Percentiles rank a stretch among this genome's conserved stretches.
Evolutionary conservation across 176 grass and related monocot species (phyloP).

Genomic region (Hyparrhenia diplandra): DNA sequence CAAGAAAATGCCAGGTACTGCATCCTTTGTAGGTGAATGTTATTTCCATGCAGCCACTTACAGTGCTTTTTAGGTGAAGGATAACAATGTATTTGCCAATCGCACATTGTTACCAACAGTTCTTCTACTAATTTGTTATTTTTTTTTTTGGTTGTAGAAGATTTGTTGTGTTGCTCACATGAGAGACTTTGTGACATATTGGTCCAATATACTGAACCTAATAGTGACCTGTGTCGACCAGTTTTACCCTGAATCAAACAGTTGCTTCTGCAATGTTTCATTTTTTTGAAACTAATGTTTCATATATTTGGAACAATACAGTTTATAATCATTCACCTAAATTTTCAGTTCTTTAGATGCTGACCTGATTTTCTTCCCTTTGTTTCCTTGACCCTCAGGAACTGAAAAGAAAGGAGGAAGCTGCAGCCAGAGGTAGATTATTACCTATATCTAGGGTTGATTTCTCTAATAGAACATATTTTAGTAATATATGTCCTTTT

Average conservation of each 20-base stretch:
- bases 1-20: too few species aligned
- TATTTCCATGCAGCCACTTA: neutral
- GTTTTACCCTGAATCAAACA: neutral
- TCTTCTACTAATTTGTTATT: neutral
- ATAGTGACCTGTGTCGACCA: neutral
- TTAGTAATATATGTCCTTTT: slow-evolving; percentile 10
- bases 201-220: neutral
- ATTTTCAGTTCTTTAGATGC: neutral
- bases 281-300: too few species aligned
- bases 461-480: neutral
- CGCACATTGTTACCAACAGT: neutral
- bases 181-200: slow-evolving; percentile 10
- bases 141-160: neutral
- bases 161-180: neutral
- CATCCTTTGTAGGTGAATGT: too few species aligned
- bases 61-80: neutral
- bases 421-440: slow-evolving; percentile 70
- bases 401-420: slow-evolving; percentile 90
- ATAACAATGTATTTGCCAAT: neutral
- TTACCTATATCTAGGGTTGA: neutral
- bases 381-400: slow-evolving; percentile 49
- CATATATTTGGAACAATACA: neutral
- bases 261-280: neutral
- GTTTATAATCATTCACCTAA: neutral
- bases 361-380: slow-evolving; percentile 11